phyloP scores from a whole-genome alignment of 1,284 basidiomycete species.

The Ganoderma lucidum region DNA sequence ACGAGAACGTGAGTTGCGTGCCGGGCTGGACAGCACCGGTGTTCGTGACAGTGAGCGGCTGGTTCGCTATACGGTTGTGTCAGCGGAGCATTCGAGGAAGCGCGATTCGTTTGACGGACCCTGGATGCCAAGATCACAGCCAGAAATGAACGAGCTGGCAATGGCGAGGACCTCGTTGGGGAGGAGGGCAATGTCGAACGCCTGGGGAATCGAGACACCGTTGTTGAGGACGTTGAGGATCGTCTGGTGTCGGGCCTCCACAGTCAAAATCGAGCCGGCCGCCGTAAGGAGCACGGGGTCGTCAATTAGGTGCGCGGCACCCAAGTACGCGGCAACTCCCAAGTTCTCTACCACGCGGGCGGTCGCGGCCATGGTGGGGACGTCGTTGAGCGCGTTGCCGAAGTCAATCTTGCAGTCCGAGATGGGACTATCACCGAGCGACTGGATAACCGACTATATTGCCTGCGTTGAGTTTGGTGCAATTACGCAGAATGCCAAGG shows the following conservation, averaged over 20 bases:
- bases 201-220: constrained; percentile 66
- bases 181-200: constrained; percentile 76
- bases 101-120: constrained; percentile 46
- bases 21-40: constrained; percentile 61
- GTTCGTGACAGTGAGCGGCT: constrained; percentile 71
- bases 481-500: background rate
- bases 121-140: constrained; percentile 70
- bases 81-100: background rate
- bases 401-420: constrained; percentile 77
- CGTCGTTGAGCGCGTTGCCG: constrained; percentile 66
- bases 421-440: constrained; percentile 63
- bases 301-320: constrained; percentile 70
- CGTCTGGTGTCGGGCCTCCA: constrained; percentile 85
- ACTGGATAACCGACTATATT: constrained; percentile 53
- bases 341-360: constrained; percentile 84
- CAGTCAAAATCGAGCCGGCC: constrained; percentile 81
- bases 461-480: constrained; percentile 7
- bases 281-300: constrained; percentile 73
- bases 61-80: constrained; percentile 55
- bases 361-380: constrained; percentile 75
- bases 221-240: constrained; percentile 75
- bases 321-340: constrained; percentile 83
- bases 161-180: constrained; percentile 79
- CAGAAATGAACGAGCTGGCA: constrained; percentile 76
- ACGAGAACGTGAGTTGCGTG: constrained; percentile 67